These are phyloP conservation scores for Calonectria montana DNA, from an alignment of 2,329 filamentous ascomycete genomes.

Conservation along the genomic window DNA sequence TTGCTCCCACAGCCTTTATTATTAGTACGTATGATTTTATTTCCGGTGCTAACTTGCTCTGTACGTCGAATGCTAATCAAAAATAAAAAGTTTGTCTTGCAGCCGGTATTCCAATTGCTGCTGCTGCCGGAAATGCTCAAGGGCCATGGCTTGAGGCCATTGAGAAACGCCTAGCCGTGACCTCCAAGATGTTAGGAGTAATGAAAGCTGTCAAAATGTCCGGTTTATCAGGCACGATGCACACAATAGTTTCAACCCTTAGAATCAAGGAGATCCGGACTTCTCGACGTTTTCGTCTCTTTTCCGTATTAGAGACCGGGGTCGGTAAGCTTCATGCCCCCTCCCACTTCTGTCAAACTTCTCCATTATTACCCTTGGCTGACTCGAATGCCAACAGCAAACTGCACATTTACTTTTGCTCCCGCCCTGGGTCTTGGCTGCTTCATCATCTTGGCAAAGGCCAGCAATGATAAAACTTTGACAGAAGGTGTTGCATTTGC, in stretches of 20 bases:
- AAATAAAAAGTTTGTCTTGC: not conserved
- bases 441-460: not conserved
- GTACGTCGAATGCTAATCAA: not conserved
- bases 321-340: not conserved
- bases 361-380: not conserved
- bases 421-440: not conserved
- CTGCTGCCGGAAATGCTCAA: slow-evolving; percentile 13
- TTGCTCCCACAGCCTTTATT: not conserved
- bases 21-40: not conserved
- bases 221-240: slow-evolving; percentile 33
- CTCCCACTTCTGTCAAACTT: not conserved
- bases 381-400: not conserved
- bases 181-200: slow-evolving; percentile 41
- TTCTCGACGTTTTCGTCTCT: slow-evolving; percentile 17
- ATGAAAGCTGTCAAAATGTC: slow-evolving; percentile 51
- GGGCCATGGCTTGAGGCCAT: slow-evolving; percentile 44
- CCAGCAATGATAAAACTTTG: not conserved
- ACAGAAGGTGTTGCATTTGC: not conserved
- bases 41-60: too few species aligned
- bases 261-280: not conserved
- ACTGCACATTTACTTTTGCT: not conserved
- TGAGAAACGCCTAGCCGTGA: slow-evolving; percentile 42
- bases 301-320: slow-evolving; percentile 33
- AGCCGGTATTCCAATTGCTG: slow-evolving; percentile 36
- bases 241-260: slow-evolving; percentile 28